phyloP scores from a whole-genome alignment of 441 rosid genomes.

The Jatropha multifida region DNA sequence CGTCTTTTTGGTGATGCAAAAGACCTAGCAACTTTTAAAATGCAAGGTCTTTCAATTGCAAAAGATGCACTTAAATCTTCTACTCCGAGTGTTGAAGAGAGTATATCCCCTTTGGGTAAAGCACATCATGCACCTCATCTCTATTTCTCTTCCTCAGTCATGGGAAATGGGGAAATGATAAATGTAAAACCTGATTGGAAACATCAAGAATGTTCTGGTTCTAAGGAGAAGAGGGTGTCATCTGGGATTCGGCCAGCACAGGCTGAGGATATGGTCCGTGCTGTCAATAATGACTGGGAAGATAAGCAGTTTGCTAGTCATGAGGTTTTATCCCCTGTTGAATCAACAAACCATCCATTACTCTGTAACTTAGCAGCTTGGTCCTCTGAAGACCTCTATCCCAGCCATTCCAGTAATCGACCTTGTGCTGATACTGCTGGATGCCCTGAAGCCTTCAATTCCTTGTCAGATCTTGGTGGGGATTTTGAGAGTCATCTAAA shows the following conservation, averaged over 20 bases:
- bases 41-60: conserved; percentile 40
- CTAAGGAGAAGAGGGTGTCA: conserved; percentile 25
- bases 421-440: conserved; percentile 28
- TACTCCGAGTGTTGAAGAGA: conserved; percentile 27
- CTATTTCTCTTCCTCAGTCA: conserved; percentile 28
- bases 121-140: conserved; percentile 45
- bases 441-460: conserved; percentile 29
- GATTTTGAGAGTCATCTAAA: conserved; percentile 44
- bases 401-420: conserved; percentile 29
- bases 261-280: conserved; percentile 28
- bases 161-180: conserved; percentile 41
- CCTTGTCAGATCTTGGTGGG: conserved; percentile 59
- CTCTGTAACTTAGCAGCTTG: conserved; percentile 27
- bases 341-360: conserved; percentile 28
- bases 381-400: conserved; percentile 45
- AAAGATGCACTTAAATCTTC: conserved; percentile 33
- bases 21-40: conserved; percentile 58
- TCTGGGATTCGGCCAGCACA: conserved; percentile 16
- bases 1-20: conserved; percentile 56
- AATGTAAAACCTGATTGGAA: conserved; percentile 42
- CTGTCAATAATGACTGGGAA: conserved; percentile 23
- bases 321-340: conserved; percentile 39
- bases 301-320: conserved; percentile 29
- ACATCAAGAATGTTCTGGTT: conserved; percentile 26
- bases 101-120: conserved; percentile 30